Percentiles rank a stretch among this genome's conserved stretches.
Conservation (phyloP, 2,329 filamentous ascomycete genomes). For the Xylaria sp. region DNA sequence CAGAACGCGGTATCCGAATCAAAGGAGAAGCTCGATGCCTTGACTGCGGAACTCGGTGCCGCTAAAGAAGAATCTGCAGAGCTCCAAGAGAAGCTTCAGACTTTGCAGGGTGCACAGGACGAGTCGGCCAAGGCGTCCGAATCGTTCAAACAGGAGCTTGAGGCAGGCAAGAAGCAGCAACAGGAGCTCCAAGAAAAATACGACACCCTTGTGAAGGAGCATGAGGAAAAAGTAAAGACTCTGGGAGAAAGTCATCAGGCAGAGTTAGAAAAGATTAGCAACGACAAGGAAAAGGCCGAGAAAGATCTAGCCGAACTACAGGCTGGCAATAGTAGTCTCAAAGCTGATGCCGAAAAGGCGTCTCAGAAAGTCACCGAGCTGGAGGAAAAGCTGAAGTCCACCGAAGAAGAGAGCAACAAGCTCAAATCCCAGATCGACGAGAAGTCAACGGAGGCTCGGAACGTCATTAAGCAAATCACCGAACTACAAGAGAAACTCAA, state of each 20-base stretch:
- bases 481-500: slow-evolving; percentile 41
- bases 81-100: slow-evolving; percentile 41
- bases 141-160: slow-evolving; percentile 46
- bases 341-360: slow-evolving; percentile 43
- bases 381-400: slow-evolving; percentile 40
- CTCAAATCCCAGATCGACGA: slow-evolving; percentile 29
- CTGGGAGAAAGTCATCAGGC: slow-evolving; percentile 39
- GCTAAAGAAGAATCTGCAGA: slow-evolving; percentile 44
- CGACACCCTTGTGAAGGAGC: slow-evolving; percentile 38
- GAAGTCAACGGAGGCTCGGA: slow-evolving; percentile 19
- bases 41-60: slow-evolving; percentile 41
- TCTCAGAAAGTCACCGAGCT: slow-evolving; percentile 42
- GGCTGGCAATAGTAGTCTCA: slow-evolving; percentile 41
- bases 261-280: slow-evolving; percentile 38
- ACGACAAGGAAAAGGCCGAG: slow-evolving; percentile 42
- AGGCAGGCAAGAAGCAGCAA: slow-evolving; percentile 48
- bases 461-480: slow-evolving; percentile 22
- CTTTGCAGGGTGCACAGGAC: slow-evolving; percentile 38
- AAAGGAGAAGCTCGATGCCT: slow-evolving; percentile 39
- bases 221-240: slow-evolving; percentile 42
- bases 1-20: slow-evolving; percentile 48
- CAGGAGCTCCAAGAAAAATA: slow-evolving; percentile 38
- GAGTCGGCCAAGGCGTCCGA: slow-evolving; percentile 47
- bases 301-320: slow-evolving; percentile 48
- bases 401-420: slow-evolving; percentile 44